Evolutionary conservation across 2,329 filamentous ascomycete species (phyloP), one percentile per base, ranked within the genome.

Genomic region (Monilinia fructicola): DNA sequence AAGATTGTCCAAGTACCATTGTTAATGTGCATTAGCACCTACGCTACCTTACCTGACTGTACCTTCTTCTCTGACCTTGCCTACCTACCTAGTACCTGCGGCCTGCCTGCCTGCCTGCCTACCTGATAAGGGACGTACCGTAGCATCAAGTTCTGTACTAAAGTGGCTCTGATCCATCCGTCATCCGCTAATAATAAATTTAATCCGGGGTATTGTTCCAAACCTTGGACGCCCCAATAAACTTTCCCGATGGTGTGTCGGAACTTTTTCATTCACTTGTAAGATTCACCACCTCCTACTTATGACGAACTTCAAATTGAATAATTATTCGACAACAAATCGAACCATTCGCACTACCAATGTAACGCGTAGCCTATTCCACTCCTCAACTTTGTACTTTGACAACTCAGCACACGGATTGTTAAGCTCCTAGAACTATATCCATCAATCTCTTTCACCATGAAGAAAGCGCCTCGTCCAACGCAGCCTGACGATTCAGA

Each of bases 401-500:
- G 10, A 12, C 7, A 38, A 38, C 14, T 16, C 21, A 38, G 23
- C 11, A 9, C 12, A 21, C 44, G 31, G 16, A 7, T 3, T n/a
- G n/a, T 38, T 35, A 60, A 48, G 12, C 56, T 48, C 28, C 28
- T 21, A 23, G 21, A 31, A 21, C 14, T 35, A 35, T n/a, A 10
- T 40, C 18, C 18, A 21, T 6, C 44, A 18, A 12, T 44, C 14
- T 38, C 26, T 23, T 46, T 11, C 64, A 28, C 23, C n/a, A 66
- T 66, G 64, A 35, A 38, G 16, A 66, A 66, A 56, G 73, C 70
- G 69, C 70, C 73, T 35, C 72, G 73, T 35, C 31, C 31, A 56
- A 71, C 72, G 21, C 74, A 70, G 50, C 75, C 70, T 18, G 76
- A 78, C 60, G 76, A 78, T 68, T 77, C 76, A 42, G 76, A 78